Base-by-base conservation (phyloP, 768 basidiomycete species). In the Lenzites betulinus region DNA sequence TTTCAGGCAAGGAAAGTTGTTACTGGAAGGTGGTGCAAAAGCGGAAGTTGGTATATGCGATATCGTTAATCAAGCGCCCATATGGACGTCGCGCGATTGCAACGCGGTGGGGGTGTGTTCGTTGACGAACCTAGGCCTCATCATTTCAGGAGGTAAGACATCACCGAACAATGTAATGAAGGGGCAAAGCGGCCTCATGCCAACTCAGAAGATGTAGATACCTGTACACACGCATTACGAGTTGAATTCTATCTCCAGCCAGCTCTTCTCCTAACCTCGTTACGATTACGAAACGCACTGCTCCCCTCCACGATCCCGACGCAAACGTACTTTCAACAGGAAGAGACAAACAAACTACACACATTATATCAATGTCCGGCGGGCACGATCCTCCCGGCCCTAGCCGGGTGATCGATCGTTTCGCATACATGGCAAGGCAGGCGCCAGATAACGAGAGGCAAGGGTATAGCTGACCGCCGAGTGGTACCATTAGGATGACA, bases 31-130 rank as follows among this genome's bases (percentile, higher is more conserved):
- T 11, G 30, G 30, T 33, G 11, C 30, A 4, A 33, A 4, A 33
- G 30, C 48, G 51, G 51, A 25, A 52, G 36, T 26, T 41, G 16
- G 39, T 39, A 52, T 52, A 52, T 35, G 51, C 51, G 51, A 8
- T 28, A 51, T 36, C 35, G n/a, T 18, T 18, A 36, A 26, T 36
- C 22, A 26, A 28, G 39, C 51, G 51, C 51, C 11, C 38, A 22
- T 38, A 3, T 33, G 26, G 6, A 3, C 6, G 28, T 30, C 28
- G 51, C 22, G 33, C 48, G 25, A 16, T 2, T 41, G 36, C 51
- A 52, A 41, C 38, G 51, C 51, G 51, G 22, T 20, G 38, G 8
- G 11, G 22, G 26, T 41, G 51, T 41, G 51, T 52, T 22, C 38
- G 15, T 52, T 52, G 23, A 50, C 48, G 18, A 39, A 39, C 7